Evolutionary conservation across 2,329 filamentous ascomycete species (phyloP).

Genomic region (Alternaria solani): DNA sequence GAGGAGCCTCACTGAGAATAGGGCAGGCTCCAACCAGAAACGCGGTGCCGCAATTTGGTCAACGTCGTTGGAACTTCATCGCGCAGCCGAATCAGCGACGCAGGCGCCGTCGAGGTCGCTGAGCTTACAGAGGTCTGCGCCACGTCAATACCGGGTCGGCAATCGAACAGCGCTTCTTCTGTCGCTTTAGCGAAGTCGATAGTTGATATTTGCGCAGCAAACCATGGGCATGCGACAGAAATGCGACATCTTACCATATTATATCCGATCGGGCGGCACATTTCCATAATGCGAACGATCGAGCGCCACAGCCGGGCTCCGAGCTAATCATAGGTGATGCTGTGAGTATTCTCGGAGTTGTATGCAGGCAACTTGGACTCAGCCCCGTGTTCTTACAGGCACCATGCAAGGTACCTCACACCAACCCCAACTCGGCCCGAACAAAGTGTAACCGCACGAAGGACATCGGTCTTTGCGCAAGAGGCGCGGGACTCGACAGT

Average conservation of each 20-base stretch:
- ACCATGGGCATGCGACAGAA: constrained; percentile 9
- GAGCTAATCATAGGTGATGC: constrained; percentile 45
- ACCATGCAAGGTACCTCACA: constrained; percentile 21
- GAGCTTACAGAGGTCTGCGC: constrained; percentile 2
- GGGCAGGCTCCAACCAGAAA: constrained; percentile 4
- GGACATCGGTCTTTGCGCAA: constrained; percentile 35
- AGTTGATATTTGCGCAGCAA: constrained; percentile 6
- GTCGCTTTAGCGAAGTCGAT: constrained; percentile 3
- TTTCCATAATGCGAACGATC: constrained; percentile 17
- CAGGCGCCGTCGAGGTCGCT: background rate
- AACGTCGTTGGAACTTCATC: background rate
- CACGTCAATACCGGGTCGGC: constrained; percentile 5
- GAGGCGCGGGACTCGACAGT: constrained; percentile 28
- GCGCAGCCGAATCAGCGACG: constrained; percentile 1
- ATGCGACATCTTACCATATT: constrained; percentile 6
- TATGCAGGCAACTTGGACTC: constrained; percentile 29
- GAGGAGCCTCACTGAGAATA: constrained; percentile 1
- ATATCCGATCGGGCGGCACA: constrained; percentile 2
- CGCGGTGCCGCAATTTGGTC: constrained; percentile 7
- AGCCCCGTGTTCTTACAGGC: constrained; percentile 41
- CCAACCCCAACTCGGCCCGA: constrained; percentile 34
- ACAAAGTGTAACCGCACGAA: constrained; percentile 23
- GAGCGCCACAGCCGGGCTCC: constrained; percentile 15
- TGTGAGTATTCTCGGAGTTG: constrained; percentile 37
- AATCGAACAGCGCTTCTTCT: constrained; percentile 6